Base-by-base conservation (phyloP, 352 stramenopile genomes). In the Phytophthora europaea region DNA sequence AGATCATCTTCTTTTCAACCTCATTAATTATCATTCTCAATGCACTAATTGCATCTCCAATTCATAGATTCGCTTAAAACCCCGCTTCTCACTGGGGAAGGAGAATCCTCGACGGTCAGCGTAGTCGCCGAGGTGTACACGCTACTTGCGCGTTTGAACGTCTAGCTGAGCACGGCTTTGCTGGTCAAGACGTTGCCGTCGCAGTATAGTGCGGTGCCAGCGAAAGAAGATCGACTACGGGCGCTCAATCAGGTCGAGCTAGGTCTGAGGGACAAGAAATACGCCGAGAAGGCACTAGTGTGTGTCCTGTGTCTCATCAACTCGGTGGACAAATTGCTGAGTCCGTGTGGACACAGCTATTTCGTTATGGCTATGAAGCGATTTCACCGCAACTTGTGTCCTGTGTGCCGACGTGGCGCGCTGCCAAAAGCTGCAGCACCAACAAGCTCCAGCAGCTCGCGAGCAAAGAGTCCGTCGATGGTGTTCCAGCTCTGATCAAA, bases 321-420 rank as follows among this genome's bases (percentile, higher is more conserved):
- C 58, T 48, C 76, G 4, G 79, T 92, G 33, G 75, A 89, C 51
- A 75, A 79, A 43, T 81, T 90, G 57, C 73, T 92, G 9, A 76
- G 88, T 12, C 83, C 84, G 3, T 90, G 84, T 18, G 84, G 82
- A 45, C 83, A 92, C 74, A 87, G 84, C 67, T 89, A 86, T 60
- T 92, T 81, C 72, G 61, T 67, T 15, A 28, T 48, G 10, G 90
- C 82, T 65, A 65, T 88, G n/a, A n/a, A 70, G 10, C 75, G 81
- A 18, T 65, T 91, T 6, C 70, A 79, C 15, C 67, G 65, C 47
- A 67, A 57, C 34, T 75, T 67, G 47, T 89, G 84, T 20, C 84
- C 84, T 13, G 66, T 89, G 26, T 89, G 84, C 40, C 75, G 82
- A 26, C 76, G 85, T 84, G 77, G 77, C 51, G 58, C 18, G 67